Evolutionary conservation across 2,329 filamentous ascomycete genomes (phyloP).

Genomic region (Didymella lethalis): DNA sequence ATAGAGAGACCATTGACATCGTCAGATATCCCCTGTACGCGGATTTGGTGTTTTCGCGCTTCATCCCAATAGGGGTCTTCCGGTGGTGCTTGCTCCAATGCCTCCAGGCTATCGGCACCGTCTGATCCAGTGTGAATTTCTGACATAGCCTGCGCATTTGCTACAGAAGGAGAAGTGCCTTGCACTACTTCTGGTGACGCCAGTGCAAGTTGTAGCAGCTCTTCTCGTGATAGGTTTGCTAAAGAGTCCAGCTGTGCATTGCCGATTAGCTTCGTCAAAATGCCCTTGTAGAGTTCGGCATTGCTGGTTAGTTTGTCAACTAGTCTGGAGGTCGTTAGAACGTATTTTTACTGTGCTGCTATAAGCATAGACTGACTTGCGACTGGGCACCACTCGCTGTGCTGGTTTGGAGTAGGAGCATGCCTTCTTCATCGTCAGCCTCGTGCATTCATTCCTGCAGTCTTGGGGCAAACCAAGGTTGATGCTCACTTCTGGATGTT

Average conservation of each 20-base stretch:
- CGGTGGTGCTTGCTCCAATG: conserved; percentile 74
- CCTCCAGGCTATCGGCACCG: conserved; percentile 62
- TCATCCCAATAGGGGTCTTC: conserved; percentile 74
- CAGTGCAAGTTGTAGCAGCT: conserved; percentile 56
- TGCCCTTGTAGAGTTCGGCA: conserved; percentile 56
- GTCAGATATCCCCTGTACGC: conserved; percentile 66
- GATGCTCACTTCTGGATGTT: conserved; percentile 68
- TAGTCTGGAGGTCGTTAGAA: conserved; percentile 64
- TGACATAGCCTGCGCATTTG: conserved; percentile 45
- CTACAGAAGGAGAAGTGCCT: conserved; percentile 44
- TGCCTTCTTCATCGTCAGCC: conserved; percentile 43
- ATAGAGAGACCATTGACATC: conserved; percentile 74
- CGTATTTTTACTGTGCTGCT: conserved; percentile 53
- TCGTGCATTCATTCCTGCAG: neutral
- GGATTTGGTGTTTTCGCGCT: conserved; percentile 54
- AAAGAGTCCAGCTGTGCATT: conserved; percentile 53
- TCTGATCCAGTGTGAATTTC: conserved; percentile 54
- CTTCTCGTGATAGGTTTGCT: conserved; percentile 52
- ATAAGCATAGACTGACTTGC: conserved; percentile 65
- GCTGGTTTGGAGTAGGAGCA: conserved; percentile 85
- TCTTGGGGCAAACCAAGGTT: neutral
- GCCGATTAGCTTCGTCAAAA: conserved; percentile 55
- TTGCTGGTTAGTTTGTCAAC: conserved; percentile 62
- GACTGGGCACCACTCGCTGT: conserved; percentile 77
- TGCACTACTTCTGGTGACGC: conserved; percentile 49